phyloP scores from a whole-genome alignment of 1,139 yeast genomes.

The Saccharomyces hybrid region DNA sequence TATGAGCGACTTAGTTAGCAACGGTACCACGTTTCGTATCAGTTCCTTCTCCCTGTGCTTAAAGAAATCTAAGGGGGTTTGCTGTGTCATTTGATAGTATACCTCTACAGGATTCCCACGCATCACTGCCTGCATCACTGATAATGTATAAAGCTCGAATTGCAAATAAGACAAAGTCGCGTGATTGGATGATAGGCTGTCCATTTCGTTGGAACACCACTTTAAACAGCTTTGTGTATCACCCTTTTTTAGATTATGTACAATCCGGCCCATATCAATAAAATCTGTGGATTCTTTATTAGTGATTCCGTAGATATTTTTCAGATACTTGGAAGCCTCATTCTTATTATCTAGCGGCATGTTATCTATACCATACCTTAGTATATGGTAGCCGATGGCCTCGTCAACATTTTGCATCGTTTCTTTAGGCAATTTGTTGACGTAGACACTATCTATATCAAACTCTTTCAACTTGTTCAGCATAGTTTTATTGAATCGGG shows the following conservation, averaged over 20 bases:
- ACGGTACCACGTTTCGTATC: slow-evolving; percentile 16
- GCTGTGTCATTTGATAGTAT: slow-evolving; percentile 15
- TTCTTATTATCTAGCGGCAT: slow-evolving; percentile 13
- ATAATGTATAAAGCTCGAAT: slow-evolving; percentile 24
- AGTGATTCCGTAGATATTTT: slow-evolving; percentile 20
- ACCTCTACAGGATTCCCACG: slow-evolving; percentile 16
- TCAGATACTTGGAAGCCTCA: slow-evolving; percentile 18
- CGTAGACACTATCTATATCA: slow-evolving; percentile 34
- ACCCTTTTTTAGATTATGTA: slow-evolving; percentile 20
- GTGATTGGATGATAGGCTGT: slow-evolving; percentile 2
- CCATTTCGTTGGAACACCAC: slow-evolving; percentile 18
- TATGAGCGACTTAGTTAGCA: slow-evolving; percentile 21
- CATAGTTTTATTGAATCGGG: slow-evolving; percentile 31
- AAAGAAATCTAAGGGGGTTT: slow-evolving; percentile 4
- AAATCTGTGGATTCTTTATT: slow-evolving; percentile 16
- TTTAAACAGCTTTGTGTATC: slow-evolving; percentile 19
- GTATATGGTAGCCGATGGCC: slow-evolving; percentile 27
- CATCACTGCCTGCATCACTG: slow-evolving; percentile 19
- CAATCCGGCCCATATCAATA: slow-evolving; percentile 24
- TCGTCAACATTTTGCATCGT: slow-evolving; percentile 16
- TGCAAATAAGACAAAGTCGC: slow-evolving; percentile 3
- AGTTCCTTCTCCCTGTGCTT: slow-evolving; percentile 9
- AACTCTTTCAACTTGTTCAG: slow-evolving; percentile 33
- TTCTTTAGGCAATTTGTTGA: slow-evolving; percentile 30
- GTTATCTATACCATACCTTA: slow-evolving; percentile 24